phyloP scores from a whole-genome alignment of 805 yeast species.

The Wickerhamiella sergipiensis region DNA sequence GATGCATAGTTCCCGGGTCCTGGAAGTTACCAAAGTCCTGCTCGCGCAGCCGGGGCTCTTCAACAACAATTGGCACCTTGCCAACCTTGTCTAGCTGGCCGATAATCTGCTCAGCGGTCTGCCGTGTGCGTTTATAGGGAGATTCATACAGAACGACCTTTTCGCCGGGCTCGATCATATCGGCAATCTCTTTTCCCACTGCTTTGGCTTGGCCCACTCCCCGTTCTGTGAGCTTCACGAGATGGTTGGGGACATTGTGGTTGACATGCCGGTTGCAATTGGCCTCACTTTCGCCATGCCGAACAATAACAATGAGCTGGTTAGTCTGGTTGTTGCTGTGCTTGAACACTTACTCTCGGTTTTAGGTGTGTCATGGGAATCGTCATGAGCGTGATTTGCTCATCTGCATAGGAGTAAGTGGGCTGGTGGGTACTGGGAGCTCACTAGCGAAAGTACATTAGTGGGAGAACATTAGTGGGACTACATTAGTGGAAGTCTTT shows the following conservation, averaged over 20 bases:
- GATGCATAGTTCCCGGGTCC: conserved; percentile 51
- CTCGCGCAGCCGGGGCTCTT: conserved; percentile 86
- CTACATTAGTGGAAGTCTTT: no score
- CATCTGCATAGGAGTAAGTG: no score
- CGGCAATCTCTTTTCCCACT: conserved; percentile 24
- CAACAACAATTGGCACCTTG: conserved; percentile 45
- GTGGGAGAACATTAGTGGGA: no score
- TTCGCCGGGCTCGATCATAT: conserved; percentile 35
- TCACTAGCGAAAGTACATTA: no score
- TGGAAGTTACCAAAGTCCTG: conserved; percentile 95
- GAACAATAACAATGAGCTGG: conserved; percentile 57
- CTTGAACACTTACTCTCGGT: conserved; percentile 9
- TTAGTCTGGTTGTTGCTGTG: background rate
- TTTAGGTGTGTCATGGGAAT: conserved; percentile 4
- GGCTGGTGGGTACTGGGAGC: no score
- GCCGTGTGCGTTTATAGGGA: conserved; percentile 73
- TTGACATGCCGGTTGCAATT: conserved; percentile 76
- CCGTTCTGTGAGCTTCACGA: conserved; percentile 52
- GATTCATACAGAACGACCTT: conserved; percentile 69
- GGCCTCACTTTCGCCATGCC: conserved; percentile 92
- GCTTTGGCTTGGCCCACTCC: conserved; percentile 40
- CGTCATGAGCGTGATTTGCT: background rate
- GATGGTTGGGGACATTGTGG: conserved; percentile 65
- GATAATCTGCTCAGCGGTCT: conserved; percentile 62
- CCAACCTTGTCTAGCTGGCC: conserved; percentile 33